Evolutionary conservation across 2,329 filamentous ascomycete species (phyloP), one percentile per base, ranked within the genome.

Genomic region (Fusarium algeriense): DNA sequence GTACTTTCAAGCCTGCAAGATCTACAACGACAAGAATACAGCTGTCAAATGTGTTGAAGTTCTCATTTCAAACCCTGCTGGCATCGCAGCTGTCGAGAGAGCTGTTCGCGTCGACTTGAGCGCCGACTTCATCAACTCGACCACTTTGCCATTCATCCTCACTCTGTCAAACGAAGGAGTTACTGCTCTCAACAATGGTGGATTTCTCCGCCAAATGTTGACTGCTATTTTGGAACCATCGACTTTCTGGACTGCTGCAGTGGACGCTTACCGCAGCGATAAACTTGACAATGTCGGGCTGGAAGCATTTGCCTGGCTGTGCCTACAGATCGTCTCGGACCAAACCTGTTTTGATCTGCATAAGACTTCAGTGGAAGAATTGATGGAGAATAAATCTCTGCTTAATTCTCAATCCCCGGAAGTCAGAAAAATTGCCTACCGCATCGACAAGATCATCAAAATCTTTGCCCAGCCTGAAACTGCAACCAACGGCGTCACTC

Each of bases 181-280:
- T 3, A 49, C 54, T n/a, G 38, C 70, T 4, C 57, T 77, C 6
- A 76, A 64, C 8, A 59, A 73, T 35, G 74, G 75, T 0, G 55
- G 28, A 6, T 77, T 77, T 3, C 68, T 77, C 13, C 60, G 59
- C 1, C 67, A 75, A 2, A 28, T 77, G 17, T 50, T 90, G 5
- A 74, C 90, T 0, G 78, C 80, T 2, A 79, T 90, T 5, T 77
- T 86, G 3, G 79, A 87, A 3, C 89, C 89, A 1, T 83, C 84
- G 0, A 85, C 85, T 0, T 81, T 90, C 15, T 91, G 89, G 89
- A 81, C 82, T 19, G 81, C 82, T 1, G 73, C 89, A 4, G 43
- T 86, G 20, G 64, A 78, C 1, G 67, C 76, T 3, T 80, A 80
- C 45, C 54, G 73, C 7, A 61, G 37, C 4, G 69, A 75, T 11